Base-by-base conservation (phyloP, 371 early-diverging fungal genomes). In the Chytridium lagenaria region DNA sequence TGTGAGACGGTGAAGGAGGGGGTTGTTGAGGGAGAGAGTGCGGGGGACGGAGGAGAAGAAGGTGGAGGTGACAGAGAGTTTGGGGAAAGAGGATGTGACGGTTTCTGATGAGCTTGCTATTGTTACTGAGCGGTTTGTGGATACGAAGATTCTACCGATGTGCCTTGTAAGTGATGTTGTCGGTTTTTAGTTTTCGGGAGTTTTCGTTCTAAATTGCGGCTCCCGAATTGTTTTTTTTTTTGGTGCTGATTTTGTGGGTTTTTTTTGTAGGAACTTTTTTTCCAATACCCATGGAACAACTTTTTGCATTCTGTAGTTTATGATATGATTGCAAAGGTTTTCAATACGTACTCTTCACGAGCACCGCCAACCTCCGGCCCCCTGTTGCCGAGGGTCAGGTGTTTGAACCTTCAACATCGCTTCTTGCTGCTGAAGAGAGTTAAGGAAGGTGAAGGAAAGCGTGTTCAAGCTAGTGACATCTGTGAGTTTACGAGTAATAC, bases 221-320 rank as follows among this genome's bases (percentile, higher is more conserved):
- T n/a, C n/a, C n/a, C n/a, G n/a, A n/a, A n/a, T n/a, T n/a, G n/a
- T n/a, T n/a, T n/a, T n/a, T n/a, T n/a, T n/a, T n/a, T n/a, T n/a
- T n/a, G n/a, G n/a, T n/a, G 23, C 7, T 26, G 55, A 7, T 52
- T 12, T n/a, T 52, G 26, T 52, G 55, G 19, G 50, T 34, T 12
- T 12, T 26, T 23, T 64, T 44, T 44, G 23, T n/a, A 84, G 82
- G 91, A 92, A 70, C 80, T 96, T 50, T 96, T 96, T 73, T 95
- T 96, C 84, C 83, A 85, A 30, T 94, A 92, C 78, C 90, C 92
- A 30, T 95, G 95, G 92, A 96, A 96, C 82, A 96, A 97, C 86
- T 93, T 97, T 78, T 77, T 97, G 72, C 98, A 97, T 81, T 92
- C 93, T 26, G 95, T 96, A 15, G 94, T 97, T 12, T 97, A 94